Conservation (phyloP, 768 basidiomycete genomes). For the Steccherinum ochraceum region DNA sequence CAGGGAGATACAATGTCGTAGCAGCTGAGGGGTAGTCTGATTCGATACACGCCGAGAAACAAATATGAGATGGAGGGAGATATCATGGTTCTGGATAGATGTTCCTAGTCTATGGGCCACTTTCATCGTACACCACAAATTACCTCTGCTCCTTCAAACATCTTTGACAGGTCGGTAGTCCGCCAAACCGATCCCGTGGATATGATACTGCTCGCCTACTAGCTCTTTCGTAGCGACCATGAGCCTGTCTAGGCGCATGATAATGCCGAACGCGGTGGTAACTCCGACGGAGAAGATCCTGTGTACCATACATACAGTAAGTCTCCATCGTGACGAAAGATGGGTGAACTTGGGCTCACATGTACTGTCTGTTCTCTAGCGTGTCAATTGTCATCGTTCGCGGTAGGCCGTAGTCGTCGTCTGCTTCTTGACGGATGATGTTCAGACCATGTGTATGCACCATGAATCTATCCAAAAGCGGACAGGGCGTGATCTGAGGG, state of each 20-base stretch:
- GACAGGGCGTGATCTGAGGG: constrained; percentile 85
- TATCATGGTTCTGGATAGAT: too few relatives aligned
- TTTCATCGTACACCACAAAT: too few relatives aligned
- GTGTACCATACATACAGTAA: neutral
- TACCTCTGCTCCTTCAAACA: too few relatives aligned
- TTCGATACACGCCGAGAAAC: too few relatives aligned
- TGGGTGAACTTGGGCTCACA: constrained; percentile 39
- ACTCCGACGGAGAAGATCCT: constrained; percentile 60
- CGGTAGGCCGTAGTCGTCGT: constrained; percentile 72
- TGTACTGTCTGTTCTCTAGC: constrained; percentile 70
- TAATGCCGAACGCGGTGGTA: constrained; percentile 58
- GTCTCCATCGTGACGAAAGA: neutral
- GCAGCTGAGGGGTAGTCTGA: too few relatives aligned
- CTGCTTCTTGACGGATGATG: constrained; percentile 62
- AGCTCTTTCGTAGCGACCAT: constrained; percentile 82
- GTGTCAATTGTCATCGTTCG: constrained; percentile 65
- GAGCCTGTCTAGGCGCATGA: constrained; percentile 68
- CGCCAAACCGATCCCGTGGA: constrained; percentile 52
- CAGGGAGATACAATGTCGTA: too few relatives aligned
- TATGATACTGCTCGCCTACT: constrained; percentile 83
- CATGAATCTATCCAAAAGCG: constrained; percentile 42
- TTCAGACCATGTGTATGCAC: constrained; percentile 52
- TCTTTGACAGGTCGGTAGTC: constrained; percentile 11
- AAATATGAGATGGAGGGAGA: too few relatives aligned
- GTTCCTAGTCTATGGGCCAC: too few relatives aligned